Base-by-base conservation (phyloP, 139 green algal species). In the Auxenochlorella pyrenoidosa region DNA sequence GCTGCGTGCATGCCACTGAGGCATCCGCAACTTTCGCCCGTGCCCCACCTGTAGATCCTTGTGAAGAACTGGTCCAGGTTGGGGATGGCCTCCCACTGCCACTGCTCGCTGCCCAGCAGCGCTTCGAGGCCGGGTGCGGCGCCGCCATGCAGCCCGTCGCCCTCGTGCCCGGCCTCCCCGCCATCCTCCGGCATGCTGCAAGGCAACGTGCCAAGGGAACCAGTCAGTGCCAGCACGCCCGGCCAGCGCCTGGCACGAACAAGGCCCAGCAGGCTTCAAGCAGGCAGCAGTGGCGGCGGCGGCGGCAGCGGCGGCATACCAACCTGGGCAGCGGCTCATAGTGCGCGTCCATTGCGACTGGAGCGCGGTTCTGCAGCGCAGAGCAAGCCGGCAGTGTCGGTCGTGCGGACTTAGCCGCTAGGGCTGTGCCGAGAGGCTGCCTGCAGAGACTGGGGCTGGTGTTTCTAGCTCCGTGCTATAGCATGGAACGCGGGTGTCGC, bases 21-120 rank as follows among this genome's bases (percentile, higher is more conserved):
- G n/a, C n/a, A n/a, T n/a, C n/a, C n/a, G n/a, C n/a, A n/a, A n/a
- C n/a, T n/a, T n/a, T n/a, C n/a, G n/a, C n/a, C n/a, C n/a, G n/a
- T n/a, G n/a, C n/a, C 47, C 65, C 58, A 96, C 95, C 92, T 91
- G 92, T 98, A 98, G 1, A 98, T 79, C 0, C 93, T 85, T 0
- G 85, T 88, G 72, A 98, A 97, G 89, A 98, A 98, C 8, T 93
- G 73, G 78, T 98, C 96, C 65, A 98, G 88, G 85, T 98, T 97
- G 32, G 91, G 75, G 16, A 95, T 88, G 5, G 92, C 95, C 38
- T 88, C 93, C 92, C 93, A 97, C 82, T 96, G 93, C 47, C 82
- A 82, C 43, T 75, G 28, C 44, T 90, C 88, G 72, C 58, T 84
- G 71, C 71, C n/a, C 68, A 86, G 65, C 65, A 75, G 28, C 36